These are phyloP conservation scores for Galerina sulciceps DNA, from an alignment of 768 basidiomycete species.

Conservation along the genomic window DNA sequence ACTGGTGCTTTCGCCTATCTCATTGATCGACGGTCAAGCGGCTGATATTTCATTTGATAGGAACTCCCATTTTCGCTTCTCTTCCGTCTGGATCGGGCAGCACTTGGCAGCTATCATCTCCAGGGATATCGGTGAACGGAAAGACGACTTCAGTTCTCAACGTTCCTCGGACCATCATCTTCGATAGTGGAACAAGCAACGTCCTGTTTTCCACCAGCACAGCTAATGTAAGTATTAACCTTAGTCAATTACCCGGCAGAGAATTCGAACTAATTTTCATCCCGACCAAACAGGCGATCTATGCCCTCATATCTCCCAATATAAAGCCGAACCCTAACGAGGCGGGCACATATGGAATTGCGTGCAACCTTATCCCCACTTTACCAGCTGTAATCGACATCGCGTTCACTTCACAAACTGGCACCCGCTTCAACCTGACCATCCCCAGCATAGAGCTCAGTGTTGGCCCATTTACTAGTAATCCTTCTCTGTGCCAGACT, in stretches of 20 bases:
- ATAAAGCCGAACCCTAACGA: constrained; percentile 56
- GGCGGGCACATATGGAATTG: constrained; percentile 59
- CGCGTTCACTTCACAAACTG: constrained; percentile 54
- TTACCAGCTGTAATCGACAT: constrained; percentile 58
- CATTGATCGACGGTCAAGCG: constrained; percentile 9
- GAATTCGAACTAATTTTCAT: neutral
- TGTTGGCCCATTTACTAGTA: constrained; percentile 58
- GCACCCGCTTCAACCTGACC: constrained; percentile 55
- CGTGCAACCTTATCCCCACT: constrained; percentile 48
- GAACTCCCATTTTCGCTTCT: constrained; percentile 46
- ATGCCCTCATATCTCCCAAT: constrained; percentile 60
- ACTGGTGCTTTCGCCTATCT: constrained; percentile 34
- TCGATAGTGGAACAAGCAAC: constrained; percentile 64
- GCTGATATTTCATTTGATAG: constrained; percentile 28
- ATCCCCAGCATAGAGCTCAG: constrained; percentile 61
- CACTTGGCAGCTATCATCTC: constrained; percentile 51
- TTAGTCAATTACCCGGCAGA: neutral
- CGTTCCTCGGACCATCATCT: constrained; percentile 48
- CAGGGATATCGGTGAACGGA: constrained; percentile 55
- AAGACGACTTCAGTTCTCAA: constrained; percentile 48
- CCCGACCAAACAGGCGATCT: constrained; percentile 45
- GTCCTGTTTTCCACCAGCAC: constrained; percentile 52
- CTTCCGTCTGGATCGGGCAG: constrained; percentile 37
- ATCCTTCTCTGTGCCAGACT: constrained; percentile 56
- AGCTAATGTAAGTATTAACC: constrained; percentile 39